Evolutionary conservation across 2,329 filamentous ascomycete genomes (phyloP).

Genomic region (Thermoascus crustaceus): DNA sequence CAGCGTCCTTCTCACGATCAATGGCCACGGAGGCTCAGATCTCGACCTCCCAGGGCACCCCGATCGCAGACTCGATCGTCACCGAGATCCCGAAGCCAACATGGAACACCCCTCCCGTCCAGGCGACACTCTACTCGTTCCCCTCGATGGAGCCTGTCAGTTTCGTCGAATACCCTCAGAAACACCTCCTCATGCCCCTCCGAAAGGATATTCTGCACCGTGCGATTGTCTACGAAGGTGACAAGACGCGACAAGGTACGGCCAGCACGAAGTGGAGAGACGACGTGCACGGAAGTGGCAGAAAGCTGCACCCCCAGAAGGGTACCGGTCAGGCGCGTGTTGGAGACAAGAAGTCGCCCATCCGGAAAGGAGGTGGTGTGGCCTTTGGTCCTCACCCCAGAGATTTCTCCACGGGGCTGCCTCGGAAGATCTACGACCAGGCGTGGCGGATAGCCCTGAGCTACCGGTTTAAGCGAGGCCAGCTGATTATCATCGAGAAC

Average conservation of each 20-base stretch:
- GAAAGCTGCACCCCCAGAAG: constrained; percentile 81
- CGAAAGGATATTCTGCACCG: constrained; percentile 88
- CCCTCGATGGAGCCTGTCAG: constrained; percentile 75
- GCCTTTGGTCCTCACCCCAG: constrained; percentile 82
- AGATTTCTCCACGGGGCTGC: constrained; percentile 78
- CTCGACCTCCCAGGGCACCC: constrained; percentile 18
- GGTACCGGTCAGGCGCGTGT: constrained; percentile 71
- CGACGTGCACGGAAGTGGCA: constrained; percentile 75
- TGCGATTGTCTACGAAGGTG: constrained; percentile 86
- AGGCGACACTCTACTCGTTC: constrained; percentile 83
- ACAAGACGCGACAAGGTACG: constrained; percentile 77
- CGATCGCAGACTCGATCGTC: constrained; percentile 12
- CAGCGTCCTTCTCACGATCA: constrained; percentile 33
- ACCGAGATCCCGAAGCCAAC: constrained; percentile 22
- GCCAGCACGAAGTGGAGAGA: constrained; percentile 72
- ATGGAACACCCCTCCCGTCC: constrained; percentile 51
- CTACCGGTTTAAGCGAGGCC: constrained; percentile 79
- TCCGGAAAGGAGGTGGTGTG: constrained; percentile 78
- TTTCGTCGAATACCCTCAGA: constrained; percentile 68
- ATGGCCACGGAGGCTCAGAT: constrained; percentile 43
- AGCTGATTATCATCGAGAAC: constrained; percentile 78
- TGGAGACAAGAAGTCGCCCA: constrained; percentile 72
- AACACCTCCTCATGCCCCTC: constrained; percentile 78
- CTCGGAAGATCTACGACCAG: constrained; percentile 85
- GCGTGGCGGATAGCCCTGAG: constrained; percentile 91